These are phyloP conservation scores for Conringia planisiliqua DNA, from an alignment of 345 rosid species.

Conservation along the genomic window DNA sequence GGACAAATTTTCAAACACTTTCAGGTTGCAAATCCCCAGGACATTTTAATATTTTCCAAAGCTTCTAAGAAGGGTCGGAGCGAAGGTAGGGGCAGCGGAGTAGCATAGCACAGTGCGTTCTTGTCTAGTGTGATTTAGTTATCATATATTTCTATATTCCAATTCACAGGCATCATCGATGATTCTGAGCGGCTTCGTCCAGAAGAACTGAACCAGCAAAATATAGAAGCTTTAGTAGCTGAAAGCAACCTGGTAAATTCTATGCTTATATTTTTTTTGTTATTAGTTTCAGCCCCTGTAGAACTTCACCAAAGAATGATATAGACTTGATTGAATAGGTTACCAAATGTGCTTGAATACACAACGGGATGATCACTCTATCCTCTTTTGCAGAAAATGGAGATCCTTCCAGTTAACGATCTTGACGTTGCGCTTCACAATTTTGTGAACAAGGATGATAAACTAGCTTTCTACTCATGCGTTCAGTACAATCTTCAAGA, in stretches of 20 bases:
- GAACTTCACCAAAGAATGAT: background rate
- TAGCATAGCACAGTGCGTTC: background rate
- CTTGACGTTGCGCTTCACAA: conserved; percentile 90
- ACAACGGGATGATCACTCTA: conserved; percentile 11
- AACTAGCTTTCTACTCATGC: conserved; percentile 81
- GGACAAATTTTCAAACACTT: conserved; percentile 9
- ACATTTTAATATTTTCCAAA: conserved; percentile 94
- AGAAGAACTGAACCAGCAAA: conserved; percentile 96
- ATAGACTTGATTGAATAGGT: conserved; percentile 7
- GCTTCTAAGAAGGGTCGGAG: conserved; percentile 58
- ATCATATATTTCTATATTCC: conserved; percentile 15
- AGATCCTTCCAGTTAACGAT: conserved; percentile 94
- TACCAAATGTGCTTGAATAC: conserved; percentile 12
- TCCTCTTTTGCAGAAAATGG: conserved; percentile 82
- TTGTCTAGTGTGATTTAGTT: background rate
- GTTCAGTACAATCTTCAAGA: conserved; percentile 87
- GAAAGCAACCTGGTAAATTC: conserved; percentile 83
- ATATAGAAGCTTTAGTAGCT: conserved; percentile 96
- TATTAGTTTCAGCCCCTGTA: background rate
- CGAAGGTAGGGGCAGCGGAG: conserved; percentile 43
- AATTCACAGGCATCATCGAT: conserved; percentile 57
- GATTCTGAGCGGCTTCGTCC: conserved; percentile 94
- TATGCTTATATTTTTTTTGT: background rate
- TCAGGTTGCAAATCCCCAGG: conserved; percentile 99
- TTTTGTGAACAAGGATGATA: conserved; percentile 97